These are phyloP conservation scores for Lasiodiplodia sp. DNA, from an alignment of 2,329 filamentous ascomycete species.

Conservation along the genomic window DNA sequence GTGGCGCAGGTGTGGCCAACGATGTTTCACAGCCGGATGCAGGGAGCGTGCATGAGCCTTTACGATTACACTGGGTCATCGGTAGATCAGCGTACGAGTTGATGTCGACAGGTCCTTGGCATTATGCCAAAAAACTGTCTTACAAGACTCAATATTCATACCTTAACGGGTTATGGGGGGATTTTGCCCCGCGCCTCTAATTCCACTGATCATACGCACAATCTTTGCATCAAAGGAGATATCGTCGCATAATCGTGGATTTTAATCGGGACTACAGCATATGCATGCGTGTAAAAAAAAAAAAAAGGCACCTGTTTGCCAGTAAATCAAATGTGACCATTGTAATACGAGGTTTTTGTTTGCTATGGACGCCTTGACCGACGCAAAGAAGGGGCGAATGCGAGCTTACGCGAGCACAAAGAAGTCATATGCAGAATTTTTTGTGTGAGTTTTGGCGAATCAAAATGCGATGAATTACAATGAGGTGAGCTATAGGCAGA, in stretches of 20 bases:
- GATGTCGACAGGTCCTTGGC: too few relatives aligned
- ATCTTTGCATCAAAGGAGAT: too few relatives aligned
- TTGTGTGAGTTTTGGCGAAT: background rate
- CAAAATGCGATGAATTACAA: conserved; percentile 7
- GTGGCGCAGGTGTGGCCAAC: background rate
- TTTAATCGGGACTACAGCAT: too few relatives aligned
- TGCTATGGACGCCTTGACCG: conserved; percentile 15
- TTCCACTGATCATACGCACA: too few relatives aligned
- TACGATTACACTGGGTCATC: background rate
- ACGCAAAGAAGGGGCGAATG: background rate
- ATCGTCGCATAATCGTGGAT: too few relatives aligned
- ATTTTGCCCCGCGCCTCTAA: too few relatives aligned
- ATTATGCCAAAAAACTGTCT: too few relatives aligned
- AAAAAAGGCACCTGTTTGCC: background rate
- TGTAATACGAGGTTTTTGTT: background rate
- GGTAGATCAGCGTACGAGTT: background rate
- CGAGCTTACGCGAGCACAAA: conserved; percentile 3
- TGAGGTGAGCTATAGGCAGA: background rate
- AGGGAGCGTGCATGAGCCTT: background rate
- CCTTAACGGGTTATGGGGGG: too few relatives aligned
- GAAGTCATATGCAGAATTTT: background rate
- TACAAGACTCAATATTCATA: too few relatives aligned
- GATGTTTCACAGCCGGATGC: background rate
- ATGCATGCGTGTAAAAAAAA: too few relatives aligned
- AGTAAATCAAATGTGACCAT: background rate